Evolutionary conservation across 2,329 filamentous ascomycete genomes (phyloP), one percentile per base, ranked within the genome.

Genomic region (Zymoseptoria brevis): DNA sequence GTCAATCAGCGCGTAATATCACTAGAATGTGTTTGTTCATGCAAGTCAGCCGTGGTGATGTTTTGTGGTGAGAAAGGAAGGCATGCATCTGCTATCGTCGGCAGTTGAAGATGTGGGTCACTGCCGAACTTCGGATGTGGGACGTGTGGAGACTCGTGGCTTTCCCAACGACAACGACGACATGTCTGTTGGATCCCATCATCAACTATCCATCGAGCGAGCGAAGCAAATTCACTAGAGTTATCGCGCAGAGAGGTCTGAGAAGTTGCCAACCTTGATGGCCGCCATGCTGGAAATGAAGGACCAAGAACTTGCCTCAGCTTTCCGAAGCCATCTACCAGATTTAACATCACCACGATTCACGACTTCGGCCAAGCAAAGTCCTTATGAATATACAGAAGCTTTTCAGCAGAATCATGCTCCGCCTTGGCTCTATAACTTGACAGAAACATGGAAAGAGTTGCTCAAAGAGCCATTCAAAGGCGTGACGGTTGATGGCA

Each of bases 401-500:
- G 62, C 65, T 13, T 66, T 68, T 24, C 62, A 64, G 53, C 56
- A 63, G 0, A 67, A 56, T 45, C 64, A 66, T 29, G 57, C 66
- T 19, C 69, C 69, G 2, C 69, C 68, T 2, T 70, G 69, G 69
- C 58, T 66, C 6, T 67, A 62, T 61, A 60, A 62, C 51, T 55
- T 65, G 24, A 67, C 63, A 16, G 55, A 63, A 54, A 59, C 61
- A 35, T 68, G 65, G 64, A 59, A 63, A 35, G 57, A 56, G 26
- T 57, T 70, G 22, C 64, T 71, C 1, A 68, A 83, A 57, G 86
- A 89, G 73, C 87, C 88, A 0, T 90, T 83, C 71, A 84, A 82
- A 67, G 88, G 88, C 22, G 77, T 91, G 19, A 90, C 88, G 0
- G 83, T 73, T 9, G 85, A 90, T 63, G 88, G 70, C 22, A 59